A percentile compares a stretch with the other conserved stretches of the same genome.
These are phyloP conservation scores for Pichia sp. DNA, from an alignment of 1,139 yeast species.

Conservation along the genomic window DNA sequence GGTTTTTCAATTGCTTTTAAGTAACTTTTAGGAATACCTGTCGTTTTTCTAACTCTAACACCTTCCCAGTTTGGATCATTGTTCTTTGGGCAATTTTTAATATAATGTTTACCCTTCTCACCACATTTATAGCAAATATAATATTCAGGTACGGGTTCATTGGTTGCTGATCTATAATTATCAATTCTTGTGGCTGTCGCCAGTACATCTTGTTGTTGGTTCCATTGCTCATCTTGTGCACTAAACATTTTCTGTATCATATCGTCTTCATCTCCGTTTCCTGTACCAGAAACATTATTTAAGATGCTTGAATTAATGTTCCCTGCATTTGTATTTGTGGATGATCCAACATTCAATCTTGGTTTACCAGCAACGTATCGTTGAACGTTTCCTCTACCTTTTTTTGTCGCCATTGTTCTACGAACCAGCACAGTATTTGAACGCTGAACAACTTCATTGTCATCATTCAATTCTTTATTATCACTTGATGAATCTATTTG, in stretches of 20 bases:
- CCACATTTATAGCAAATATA: conserved; percentile 97
- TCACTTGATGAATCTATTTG: conserved; percentile 29
- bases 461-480: conserved; percentile 81
- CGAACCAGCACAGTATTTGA: conserved; percentile 79
- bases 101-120: conserved; percentile 87
- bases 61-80: conserved; percentile 93
- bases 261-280: conserved; percentile 66
- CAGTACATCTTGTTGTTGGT: conserved; percentile 86
- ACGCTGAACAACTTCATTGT: conserved; percentile 73
- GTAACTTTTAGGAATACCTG: conserved; percentile 95
- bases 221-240: conserved; percentile 91
- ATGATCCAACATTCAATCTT: conserved; percentile 29
- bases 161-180: conserved; percentile 33
- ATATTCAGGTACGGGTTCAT: conserved; percentile 85
- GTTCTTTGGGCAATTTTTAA: conserved; percentile 90
- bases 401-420: conserved; percentile 69
- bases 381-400: conserved; percentile 53
- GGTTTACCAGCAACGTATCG: conserved; percentile 88
- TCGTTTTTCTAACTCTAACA: conserved; percentile 80
- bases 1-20: conserved; percentile 58
- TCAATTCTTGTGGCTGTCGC: conserved; percentile 67
- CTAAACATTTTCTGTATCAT: conserved; percentile 85
- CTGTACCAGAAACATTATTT: neutral
- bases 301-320: neutral
- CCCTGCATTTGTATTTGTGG: conserved; percentile 17